Percentiles rank a stretch among this genome's conserved stretches.
Evolutionary conservation across 495 filamentous ascomycete species (phyloP).

Genomic region (Lentithecium fluviatile): DNA sequence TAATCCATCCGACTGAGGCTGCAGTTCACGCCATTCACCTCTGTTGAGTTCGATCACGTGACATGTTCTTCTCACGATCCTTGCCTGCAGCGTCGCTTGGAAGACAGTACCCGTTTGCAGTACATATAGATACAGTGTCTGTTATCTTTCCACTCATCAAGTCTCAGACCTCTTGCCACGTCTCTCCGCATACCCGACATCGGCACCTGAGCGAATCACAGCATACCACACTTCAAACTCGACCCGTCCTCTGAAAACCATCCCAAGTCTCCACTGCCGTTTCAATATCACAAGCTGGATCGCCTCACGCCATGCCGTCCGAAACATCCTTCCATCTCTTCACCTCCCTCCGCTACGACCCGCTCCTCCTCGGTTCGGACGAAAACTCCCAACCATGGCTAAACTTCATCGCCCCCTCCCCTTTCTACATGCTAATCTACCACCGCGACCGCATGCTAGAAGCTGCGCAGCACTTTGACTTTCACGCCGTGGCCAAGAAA

Average conservation of each 20-base stretch:
- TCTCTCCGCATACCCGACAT: conserved; percentile 13
- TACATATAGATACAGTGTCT: too few relatives aligned
- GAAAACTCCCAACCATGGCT: conserved; percentile 47
- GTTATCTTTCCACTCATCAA: background rate
- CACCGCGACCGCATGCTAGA: conserved; percentile 79
- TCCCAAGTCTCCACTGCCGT: too few relatives aligned
- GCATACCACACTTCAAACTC: background rate
- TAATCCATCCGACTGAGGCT: too few relatives aligned
- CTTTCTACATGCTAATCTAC: conserved; percentile 79
- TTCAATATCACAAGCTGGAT: background rate
- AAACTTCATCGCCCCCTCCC: conserved; percentile 48
- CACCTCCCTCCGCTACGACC: conserved; percentile 76
- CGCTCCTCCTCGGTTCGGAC: conserved; percentile 50
- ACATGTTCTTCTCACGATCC: too few relatives aligned
- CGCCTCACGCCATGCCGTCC: conserved; percentile 21
- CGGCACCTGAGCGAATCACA: background rate
- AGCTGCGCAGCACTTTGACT: conserved; percentile 69
- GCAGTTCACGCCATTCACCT: too few relatives aligned
- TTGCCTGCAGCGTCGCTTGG: too few relatives aligned
- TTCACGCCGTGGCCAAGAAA: conserved; percentile 48
- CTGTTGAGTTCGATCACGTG: too few relatives aligned
- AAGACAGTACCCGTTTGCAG: too few relatives aligned
- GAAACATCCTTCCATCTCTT: conserved; percentile 58
- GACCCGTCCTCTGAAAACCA: too few relatives aligned
- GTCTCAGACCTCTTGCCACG: too few relatives aligned